Conservation (phyloP, 345 rosid genomes). For the Aquilaria malaccensis region DNA sequence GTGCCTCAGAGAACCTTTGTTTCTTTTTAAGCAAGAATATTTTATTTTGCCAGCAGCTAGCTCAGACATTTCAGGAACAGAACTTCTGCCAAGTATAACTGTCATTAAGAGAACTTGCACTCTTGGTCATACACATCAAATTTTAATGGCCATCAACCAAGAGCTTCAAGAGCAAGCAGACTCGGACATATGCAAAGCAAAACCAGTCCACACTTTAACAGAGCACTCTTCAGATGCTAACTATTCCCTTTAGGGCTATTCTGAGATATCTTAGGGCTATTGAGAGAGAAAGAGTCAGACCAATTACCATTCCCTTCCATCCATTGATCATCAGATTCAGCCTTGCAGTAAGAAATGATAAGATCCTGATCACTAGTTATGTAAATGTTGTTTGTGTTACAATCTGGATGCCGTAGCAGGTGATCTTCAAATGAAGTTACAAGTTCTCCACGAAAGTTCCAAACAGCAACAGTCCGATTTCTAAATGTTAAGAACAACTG, state of each 20-base stretch:
- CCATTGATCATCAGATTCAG: conserved; percentile 85
- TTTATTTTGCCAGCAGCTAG: too few relatives aligned
- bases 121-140: too few relatives aligned
- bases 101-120: too few relatives aligned
- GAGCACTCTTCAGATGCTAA: neutral
- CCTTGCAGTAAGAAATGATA: conserved; percentile 96
- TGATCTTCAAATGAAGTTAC: conserved; percentile 99
- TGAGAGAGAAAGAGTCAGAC: neutral
- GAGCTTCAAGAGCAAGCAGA: too few relatives aligned
- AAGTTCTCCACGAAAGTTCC: conserved; percentile 96
- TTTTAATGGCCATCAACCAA: too few relatives aligned
- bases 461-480: conserved; percentile 78
- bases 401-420: conserved; percentile 92
- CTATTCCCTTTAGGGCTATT: too few relatives aligned
- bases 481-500: conserved; percentile 92
- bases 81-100: too few relatives aligned
- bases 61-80: too few relatives aligned
- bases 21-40: too few relatives aligned
- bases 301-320: conserved; percentile 75
- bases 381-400: conserved; percentile 93
- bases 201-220: too few relatives aligned
- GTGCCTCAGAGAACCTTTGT: too few relatives aligned
- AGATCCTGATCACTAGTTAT: conserved; percentile 98
- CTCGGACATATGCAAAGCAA: too few relatives aligned
- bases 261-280: neutral